phyloP scores from a whole-genome alignment of 2,329 filamentous ascomycete genomes.

The Hyphodiscus sp. region DNA sequence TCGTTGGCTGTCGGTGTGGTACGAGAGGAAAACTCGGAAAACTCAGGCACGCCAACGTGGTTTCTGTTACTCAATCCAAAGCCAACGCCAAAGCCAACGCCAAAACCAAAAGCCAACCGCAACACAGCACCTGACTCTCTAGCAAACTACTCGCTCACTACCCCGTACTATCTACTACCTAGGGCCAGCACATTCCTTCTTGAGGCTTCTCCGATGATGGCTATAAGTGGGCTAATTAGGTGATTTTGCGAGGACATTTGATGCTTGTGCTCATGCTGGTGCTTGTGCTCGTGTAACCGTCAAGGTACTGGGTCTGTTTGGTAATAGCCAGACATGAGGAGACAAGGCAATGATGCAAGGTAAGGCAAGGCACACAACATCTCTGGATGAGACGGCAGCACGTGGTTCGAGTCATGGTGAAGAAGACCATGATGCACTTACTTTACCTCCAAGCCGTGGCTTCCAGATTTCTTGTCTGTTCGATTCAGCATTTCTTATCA shows the following conservation, averaged over 20 bases:
- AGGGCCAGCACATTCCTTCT: not conserved
- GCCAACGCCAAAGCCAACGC: too few species aligned
- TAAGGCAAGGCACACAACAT: too few species aligned
- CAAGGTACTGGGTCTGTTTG: not conserved
- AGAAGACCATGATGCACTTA: not conserved
- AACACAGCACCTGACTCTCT: too few species aligned
- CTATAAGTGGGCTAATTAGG: slow-evolving; percentile 1
- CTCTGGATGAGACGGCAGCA: not conserved
- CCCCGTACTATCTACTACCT: too few species aligned
- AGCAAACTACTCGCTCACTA: not conserved
- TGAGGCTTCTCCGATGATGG: not conserved
- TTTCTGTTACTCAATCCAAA: not conserved
- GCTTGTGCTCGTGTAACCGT: not conserved
- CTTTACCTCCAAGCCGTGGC: not conserved
- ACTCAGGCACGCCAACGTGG: not conserved
- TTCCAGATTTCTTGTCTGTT: not conserved
- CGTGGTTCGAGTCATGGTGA: slow-evolving; percentile 6
- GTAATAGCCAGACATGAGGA: not conserved
- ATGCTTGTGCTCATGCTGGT: not conserved
- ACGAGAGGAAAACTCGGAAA: not conserved
- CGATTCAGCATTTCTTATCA: not conserved
- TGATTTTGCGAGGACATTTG: not conserved
- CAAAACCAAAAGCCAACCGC: too few species aligned
- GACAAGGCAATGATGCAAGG: too few species aligned
- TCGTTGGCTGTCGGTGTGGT: not conserved